Evolutionary conservation across 2,329 filamentous ascomycete genomes (phyloP).

Genomic region (Diaporthe capsici): DNA sequence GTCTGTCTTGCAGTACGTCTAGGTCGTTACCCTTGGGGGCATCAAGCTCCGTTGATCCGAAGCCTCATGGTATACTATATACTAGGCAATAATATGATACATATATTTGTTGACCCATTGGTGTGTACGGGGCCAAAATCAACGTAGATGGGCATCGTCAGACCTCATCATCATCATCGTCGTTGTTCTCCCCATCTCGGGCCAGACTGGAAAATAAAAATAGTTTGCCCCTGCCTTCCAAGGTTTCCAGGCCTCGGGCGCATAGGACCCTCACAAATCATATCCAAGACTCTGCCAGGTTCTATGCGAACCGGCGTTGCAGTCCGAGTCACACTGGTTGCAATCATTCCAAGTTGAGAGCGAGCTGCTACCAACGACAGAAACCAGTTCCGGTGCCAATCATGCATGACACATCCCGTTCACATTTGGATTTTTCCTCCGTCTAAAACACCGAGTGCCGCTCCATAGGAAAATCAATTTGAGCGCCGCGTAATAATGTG

Average conservation of each 20-base stretch:
- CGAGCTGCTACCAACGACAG: constrained; percentile 10
- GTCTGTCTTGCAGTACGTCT: neutral
- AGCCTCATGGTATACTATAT: constrained; percentile 29
- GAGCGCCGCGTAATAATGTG: constrained; percentile 11
- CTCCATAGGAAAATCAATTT: constrained; percentile 1
- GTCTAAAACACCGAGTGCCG: constrained; percentile 11
- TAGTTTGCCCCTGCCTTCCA: neutral
- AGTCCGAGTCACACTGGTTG: neutral
- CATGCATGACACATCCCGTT: neutral
- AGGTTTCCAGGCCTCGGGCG: neutral
- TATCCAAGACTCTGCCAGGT: neutral
- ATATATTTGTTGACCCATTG: neutral
- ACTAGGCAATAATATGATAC: constrained; percentile 36
- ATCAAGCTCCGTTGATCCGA: constrained; percentile 14
- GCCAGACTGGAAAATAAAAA: neutral
- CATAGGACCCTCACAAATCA: neutral
- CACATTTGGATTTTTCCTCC: constrained; percentile 7
- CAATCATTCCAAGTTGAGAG: neutral
- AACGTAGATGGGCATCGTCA: neutral
- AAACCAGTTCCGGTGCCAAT: neutral
- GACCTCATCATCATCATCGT: constrained; percentile 26
- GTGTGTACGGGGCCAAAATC: neutral
- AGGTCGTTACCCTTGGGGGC: neutral
- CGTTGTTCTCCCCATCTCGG: neutral
- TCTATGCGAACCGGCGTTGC: neutral